These are phyloP conservation scores for Monosporascus sp. DNA, from an alignment of 2,329 filamentous ascomycete genomes.

Conservation along the genomic window DNA sequence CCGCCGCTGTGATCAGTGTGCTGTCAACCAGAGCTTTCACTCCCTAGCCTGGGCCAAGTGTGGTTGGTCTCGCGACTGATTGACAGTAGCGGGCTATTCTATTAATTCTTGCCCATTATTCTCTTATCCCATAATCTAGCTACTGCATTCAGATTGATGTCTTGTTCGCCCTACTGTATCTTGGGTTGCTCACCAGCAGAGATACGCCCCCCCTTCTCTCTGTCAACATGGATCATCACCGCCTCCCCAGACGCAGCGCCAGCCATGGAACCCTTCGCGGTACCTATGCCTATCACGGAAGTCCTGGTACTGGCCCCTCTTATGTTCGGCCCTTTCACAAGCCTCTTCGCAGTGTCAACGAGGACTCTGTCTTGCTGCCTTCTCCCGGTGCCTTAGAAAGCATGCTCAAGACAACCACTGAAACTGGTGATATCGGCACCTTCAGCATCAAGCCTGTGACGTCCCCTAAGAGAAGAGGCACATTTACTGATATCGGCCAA, in stretches of 20 bases:
- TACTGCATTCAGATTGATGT: not conserved
- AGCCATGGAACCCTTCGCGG: conserved; percentile 27
- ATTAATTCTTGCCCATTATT: not conserved
- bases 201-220: not conserved
- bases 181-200: not conserved
- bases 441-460: conserved; percentile 47
- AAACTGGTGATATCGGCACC: conserved; percentile 59
- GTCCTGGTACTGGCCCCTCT: conserved; percentile 10
- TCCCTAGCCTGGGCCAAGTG: not conserved
- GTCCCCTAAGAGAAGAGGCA: conserved; percentile 22
- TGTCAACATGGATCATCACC: conserved; percentile 20
- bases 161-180: not conserved
- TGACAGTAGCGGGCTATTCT: not conserved
- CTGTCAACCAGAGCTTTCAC: not conserved
- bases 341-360: conserved; percentile 38
- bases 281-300: conserved; percentile 19
- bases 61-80: not conserved
- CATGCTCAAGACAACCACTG: conserved; percentile 61
- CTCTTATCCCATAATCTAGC: not conserved
- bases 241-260: conserved; percentile 24
- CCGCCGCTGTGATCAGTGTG: not conserved
- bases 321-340: conserved; percentile 26
- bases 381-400: conserved; percentile 53
- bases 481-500: conserved; percentile 23
- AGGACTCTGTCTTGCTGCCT: conserved; percentile 36